Conservation (phyloP, 306 rosid genomes). For the Gynostemma pentaphyllum region DNA sequence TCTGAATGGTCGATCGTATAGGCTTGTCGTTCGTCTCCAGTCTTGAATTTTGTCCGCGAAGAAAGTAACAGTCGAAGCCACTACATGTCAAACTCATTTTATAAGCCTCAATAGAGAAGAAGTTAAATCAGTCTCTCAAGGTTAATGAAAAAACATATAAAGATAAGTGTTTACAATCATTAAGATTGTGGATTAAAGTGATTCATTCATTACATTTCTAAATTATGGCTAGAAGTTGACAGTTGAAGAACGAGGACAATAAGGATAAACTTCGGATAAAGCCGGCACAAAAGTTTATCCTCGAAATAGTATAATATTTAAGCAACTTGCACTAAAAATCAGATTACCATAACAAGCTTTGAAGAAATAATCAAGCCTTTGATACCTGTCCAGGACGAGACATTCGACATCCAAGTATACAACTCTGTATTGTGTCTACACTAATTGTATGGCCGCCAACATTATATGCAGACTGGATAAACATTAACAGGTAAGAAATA, state of each 20-base stretch:
- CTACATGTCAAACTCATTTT: constrained; percentile 25
- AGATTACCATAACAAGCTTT: background rate
- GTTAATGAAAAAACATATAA: background rate
- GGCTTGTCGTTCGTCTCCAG: constrained; percentile 56
- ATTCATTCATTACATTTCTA: too few relatives aligned
- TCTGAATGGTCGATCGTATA: constrained; percentile 55
- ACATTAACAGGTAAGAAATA: background rate
- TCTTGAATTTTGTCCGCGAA: constrained; percentile 51
- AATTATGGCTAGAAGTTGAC: too few relatives aligned
- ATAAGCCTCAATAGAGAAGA: background rate
- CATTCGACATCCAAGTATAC: constrained; percentile 69
- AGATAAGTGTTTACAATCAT: too few relatives aligned
- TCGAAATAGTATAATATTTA: too few relatives aligned
- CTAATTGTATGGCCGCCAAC: constrained; percentile 80
- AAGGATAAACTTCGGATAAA: too few relatives aligned
- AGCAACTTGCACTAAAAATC: too few relatives aligned
- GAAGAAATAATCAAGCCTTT: background rate
- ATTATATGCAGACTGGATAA: constrained; percentile 85
- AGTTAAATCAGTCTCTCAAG: background rate
- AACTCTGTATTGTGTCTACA: constrained; percentile 70
- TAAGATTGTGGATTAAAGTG: too few relatives aligned
- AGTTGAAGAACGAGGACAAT: too few relatives aligned
- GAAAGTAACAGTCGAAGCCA: constrained; percentile 78
- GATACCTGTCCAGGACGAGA: constrained; percentile 85
- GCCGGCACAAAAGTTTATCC: too few relatives aligned